These are phyloP conservation scores for Phytophthora litchii DNA, from an alignment of 352 stramenopile species.

Conservation along the genomic window DNA sequence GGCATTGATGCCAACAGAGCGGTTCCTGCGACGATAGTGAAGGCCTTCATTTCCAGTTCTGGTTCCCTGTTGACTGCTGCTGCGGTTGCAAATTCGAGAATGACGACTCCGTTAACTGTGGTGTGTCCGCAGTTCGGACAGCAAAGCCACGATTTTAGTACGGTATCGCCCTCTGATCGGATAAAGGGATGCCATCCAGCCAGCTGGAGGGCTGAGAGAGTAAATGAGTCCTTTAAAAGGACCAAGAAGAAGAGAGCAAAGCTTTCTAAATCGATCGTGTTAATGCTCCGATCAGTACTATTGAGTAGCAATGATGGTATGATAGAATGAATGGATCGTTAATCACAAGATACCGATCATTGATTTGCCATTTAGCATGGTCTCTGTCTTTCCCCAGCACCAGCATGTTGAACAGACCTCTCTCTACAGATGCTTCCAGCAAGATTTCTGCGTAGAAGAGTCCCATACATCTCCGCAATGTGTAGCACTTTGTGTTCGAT, in stretches of 20 bases:
- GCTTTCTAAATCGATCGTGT: conserved; percentile 1
- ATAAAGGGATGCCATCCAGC: conserved; percentile 8
- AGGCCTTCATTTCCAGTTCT: conserved; percentile 28
- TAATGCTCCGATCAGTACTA: conserved; percentile 1
- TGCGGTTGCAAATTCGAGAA: conserved; percentile 30
- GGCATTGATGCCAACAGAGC: conserved; percentile 18
- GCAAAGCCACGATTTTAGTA: conserved; percentile 1
- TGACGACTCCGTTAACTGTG: conserved; percentile 5
- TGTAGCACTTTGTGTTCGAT: not conserved
- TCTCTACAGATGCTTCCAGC: not conserved
- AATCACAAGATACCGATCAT: conserved; percentile 3
- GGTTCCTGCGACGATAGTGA: conserved; percentile 24
- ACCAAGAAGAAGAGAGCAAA: conserved; percentile 11
- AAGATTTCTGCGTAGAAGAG: conserved; percentile 11
- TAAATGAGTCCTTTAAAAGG: no score
- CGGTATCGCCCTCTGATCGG: not conserved
- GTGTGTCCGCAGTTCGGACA: conserved; percentile 2
- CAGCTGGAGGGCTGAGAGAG: conserved; percentile 10
- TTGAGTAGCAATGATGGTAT: not conserved
- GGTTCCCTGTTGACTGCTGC: conserved; percentile 1
- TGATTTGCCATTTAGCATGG: not conserved
- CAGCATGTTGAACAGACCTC: conserved; percentile 5
- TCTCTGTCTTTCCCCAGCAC: conserved; percentile 2
- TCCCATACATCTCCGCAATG: not conserved
- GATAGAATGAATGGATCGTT: not conserved